These are phyloP conservation scores for Mortierella hygrophila DNA, from an alignment of 192 early-diverging fungal genomes.

Conservation along the genomic window DNA sequence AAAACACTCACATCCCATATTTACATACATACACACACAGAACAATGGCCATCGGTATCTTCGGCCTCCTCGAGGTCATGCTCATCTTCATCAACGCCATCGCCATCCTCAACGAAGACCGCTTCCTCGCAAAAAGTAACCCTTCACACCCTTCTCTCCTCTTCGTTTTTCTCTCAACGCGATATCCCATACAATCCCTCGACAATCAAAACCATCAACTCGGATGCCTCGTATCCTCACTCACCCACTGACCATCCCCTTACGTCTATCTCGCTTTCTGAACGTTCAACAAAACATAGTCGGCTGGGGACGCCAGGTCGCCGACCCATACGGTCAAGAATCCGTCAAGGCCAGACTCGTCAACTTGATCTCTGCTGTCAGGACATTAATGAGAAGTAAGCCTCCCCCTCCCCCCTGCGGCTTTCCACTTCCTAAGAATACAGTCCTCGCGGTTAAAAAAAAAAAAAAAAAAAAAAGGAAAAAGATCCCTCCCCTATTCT, in stretches of 20 bases:
- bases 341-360: constrained; percentile 85
- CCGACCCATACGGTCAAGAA: constrained; percentile 65
- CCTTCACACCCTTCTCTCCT: background rate
- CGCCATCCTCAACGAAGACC: constrained; percentile 92
- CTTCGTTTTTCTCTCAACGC: background rate
- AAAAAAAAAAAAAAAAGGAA: background rate
- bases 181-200: background rate
- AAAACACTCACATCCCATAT: background rate
- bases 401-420: background rate
- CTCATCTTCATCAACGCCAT: constrained; percentile 91
- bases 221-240: background rate
- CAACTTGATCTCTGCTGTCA: constrained; percentile 90
- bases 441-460: too few species aligned
- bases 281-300: constrained; percentile 57
- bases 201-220: background rate
- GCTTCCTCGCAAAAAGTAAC: constrained; percentile 91
- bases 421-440: too few species aligned
- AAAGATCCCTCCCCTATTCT: background rate
- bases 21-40: background rate
- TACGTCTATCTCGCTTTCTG: background rate
- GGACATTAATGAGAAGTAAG: constrained; percentile 91
- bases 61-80: constrained; percentile 82
- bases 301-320: constrained; percentile 69
- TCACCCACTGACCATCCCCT: background rate
- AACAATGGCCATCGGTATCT: constrained; percentile 73